phyloP scores from a whole-genome alignment of 2,329 filamentous ascomycete genomes.

The Fusarium solani-melongenae region DNA sequence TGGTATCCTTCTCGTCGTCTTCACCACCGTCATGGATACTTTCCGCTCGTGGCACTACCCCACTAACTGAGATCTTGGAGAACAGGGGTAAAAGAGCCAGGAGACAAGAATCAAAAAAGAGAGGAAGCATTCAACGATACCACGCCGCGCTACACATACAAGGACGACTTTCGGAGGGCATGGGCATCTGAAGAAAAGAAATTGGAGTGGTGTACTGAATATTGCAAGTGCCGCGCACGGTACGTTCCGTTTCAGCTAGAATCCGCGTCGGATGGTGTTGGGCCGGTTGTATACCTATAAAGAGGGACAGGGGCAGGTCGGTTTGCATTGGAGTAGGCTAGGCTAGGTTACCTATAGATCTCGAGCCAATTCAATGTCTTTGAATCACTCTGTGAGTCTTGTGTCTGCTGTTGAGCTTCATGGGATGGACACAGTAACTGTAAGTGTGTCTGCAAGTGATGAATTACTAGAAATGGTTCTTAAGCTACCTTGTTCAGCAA shows the following conservation, averaged over 20 bases:
- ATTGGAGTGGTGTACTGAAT: slow-evolving; percentile 14
- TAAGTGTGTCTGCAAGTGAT: not conserved
- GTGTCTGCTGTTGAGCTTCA: not conserved
- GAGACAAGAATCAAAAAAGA: slow-evolving; percentile 2
- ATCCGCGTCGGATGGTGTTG: slow-evolving; percentile 19
- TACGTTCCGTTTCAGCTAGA: slow-evolving; percentile 6
- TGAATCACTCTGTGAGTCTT: not conserved
- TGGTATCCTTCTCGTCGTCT: slow-evolving; percentile 83
- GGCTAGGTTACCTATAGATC: slow-evolving; percentile 25
- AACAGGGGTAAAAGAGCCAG: slow-evolving; percentile 5
- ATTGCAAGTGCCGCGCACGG: slow-evolving; percentile 12
- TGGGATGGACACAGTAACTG: not conserved
- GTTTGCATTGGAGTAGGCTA: slow-evolving; percentile 25
- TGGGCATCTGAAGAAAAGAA: not conserved
- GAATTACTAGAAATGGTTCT: not conserved
- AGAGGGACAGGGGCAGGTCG: slow-evolving; percentile 5
- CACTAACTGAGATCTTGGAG: slow-evolving; percentile 18
- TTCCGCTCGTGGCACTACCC: slow-evolving; percentile 72
- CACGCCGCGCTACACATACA: slow-evolving; percentile 17
- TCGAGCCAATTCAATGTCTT: slow-evolving; percentile 22
- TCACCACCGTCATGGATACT: slow-evolving; percentile 91
- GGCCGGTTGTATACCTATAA: slow-evolving; percentile 20
- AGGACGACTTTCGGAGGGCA: slow-evolving; percentile 16
- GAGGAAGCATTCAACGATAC: slow-evolving; percentile 27
- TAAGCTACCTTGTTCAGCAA: not conserved